Percentiles rank a stretch among this genome's conserved stretches.
Evolutionary conservation across 768 basidiomycete genomes (phyloP).

Genomic region (Calocera cornea): DNA sequence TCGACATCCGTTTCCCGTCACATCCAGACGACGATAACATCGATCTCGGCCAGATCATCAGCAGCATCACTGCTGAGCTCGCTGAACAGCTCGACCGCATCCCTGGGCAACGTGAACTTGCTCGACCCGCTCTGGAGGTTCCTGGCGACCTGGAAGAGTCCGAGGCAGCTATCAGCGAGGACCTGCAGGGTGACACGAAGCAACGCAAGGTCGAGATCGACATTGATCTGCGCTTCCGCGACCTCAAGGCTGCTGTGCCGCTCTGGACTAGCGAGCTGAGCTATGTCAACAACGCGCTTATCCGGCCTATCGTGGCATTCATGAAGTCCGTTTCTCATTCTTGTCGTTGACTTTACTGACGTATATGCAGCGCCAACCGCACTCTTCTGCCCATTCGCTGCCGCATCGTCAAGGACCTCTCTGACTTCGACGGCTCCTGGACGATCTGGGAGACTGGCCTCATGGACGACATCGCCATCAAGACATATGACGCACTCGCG

Average conservation of each 20-base stretch:
- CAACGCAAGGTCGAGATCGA: slow-evolving; percentile 56
- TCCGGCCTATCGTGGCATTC: slow-evolving; percentile 93
- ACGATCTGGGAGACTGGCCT: slow-evolving; percentile 95
- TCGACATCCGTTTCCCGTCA: slow-evolving; percentile 93
- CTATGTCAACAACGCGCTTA: slow-evolving; percentile 82
- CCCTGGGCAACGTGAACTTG: slow-evolving; percentile 75
- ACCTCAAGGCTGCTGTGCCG: slow-evolving; percentile 89
- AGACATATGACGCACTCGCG: slow-evolving; percentile 86
- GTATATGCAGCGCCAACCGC: slow-evolving; percentile 57
- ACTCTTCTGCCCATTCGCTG: slow-evolving; percentile 92
- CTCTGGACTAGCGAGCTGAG: slow-evolving; percentile 79
- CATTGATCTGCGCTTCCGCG: slow-evolving; percentile 86
- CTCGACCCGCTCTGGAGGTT: slow-evolving; percentile 69
- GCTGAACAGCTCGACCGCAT: slow-evolving; percentile 48
- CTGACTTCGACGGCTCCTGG: slow-evolving; percentile 92
- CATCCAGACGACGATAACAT: slow-evolving; percentile 51
- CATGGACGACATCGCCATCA: slow-evolving; percentile 77
- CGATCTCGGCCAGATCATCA: slow-evolving; percentile 67
- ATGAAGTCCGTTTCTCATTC: slow-evolving; percentile 60
- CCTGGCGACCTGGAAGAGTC: slow-evolving; percentile 36
- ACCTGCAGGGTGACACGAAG: slow-evolving; percentile 24
- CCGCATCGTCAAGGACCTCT: slow-evolving; percentile 65
- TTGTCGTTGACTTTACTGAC: not conserved
- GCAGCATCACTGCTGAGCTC: slow-evolving; percentile 83
- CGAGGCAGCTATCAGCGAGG: slow-evolving; percentile 19